Evolutionary conservation across 2,329 filamentous ascomycete genomes (phyloP), one percentile per base, ranked within the genome.

Genomic region (Penicillium sclerotigenum): DNA sequence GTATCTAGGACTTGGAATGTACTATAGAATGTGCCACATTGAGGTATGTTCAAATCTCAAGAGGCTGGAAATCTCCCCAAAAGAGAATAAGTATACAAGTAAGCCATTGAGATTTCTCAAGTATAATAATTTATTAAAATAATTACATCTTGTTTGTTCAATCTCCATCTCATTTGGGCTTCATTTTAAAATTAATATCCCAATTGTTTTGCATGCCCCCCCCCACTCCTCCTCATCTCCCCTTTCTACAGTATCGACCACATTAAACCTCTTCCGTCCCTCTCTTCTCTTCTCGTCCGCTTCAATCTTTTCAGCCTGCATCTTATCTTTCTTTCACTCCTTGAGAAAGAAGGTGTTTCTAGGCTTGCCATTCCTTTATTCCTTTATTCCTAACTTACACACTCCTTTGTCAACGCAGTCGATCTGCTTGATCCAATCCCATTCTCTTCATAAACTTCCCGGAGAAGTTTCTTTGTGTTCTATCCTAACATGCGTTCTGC

Each of bases 391-490:
- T 36, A 45, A 55, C 54, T 41, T 38, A 33, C 45, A 47, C 60
- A 59, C 58, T 65, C 59, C 24, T 60, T 60, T 42, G 48, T 62
- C 57, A 56, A 64, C 8, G 47, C 70, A 72, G 70, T 72, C 65
- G 71, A 72, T 69, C 71, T 74, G 72, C 56, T 65, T 62, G 59
- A 64, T 49, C 48, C 48, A 14, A 43, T 22, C 46, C 45, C 54
- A 28, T 45, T 47, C 46, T 47, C 34, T 51, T 22, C 8, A 45
- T 28, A 37, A 59, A 65, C 70, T 74, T 75, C 72, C 71, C 65
- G 73, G 70, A 53, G 71, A 74, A 75, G 72, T 68, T 58, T 58
- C 54, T 59, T 59, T 60, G 73, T 64, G 69, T 70, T 66, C 68
- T 59, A 63, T 63, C 34, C 51, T 59, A 56, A 50, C 47, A 75